Conservation (phyloP, 192 early-diverging fungal genomes). For the Rhizophagus sp. region DNA sequence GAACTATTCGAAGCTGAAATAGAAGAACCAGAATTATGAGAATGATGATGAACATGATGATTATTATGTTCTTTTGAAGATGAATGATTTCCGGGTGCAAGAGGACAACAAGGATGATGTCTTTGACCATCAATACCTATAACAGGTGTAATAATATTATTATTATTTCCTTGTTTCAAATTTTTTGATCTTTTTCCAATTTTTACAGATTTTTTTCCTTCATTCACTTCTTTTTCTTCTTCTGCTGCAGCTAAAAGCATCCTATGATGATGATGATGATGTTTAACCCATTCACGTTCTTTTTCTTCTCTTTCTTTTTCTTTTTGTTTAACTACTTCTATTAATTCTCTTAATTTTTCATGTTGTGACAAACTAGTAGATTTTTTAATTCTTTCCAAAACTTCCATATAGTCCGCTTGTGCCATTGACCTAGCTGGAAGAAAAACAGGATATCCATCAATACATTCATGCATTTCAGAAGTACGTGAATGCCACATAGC, state of each 20-base stretch:
- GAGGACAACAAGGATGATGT: slow-evolving; percentile 29
- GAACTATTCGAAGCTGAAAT: neutral
- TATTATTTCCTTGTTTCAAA: neutral
- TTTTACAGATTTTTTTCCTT: slow-evolving; percentile 5
- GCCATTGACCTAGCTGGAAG: slow-evolving; percentile 33
- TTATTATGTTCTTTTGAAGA: neutral
- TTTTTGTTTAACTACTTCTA: slow-evolving; percentile 23
- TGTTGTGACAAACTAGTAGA: slow-evolving; percentile 19
- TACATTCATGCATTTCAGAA: slow-evolving; percentile 22
- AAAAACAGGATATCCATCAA: slow-evolving; percentile 31
- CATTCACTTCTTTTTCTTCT: slow-evolving; percentile 7
- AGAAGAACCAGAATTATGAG: neutral
- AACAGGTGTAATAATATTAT: slow-evolving; percentile 12
- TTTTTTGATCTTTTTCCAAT: slow-evolving; percentile 22
- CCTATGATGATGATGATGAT: slow-evolving; percentile 25
- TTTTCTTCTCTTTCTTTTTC: slow-evolving; percentile 29
- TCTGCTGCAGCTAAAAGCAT: slow-evolving; percentile 23
- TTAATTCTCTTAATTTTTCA: slow-evolving; percentile 28
- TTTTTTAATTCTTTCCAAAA: slow-evolving; percentile 28
- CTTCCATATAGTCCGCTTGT: slow-evolving; percentile 32
- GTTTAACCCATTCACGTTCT: slow-evolving; percentile 29
- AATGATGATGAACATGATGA: neutral
- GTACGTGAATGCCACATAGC: slow-evolving; percentile 25
- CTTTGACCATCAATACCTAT: slow-evolving; percentile 26
- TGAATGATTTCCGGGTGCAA: slow-evolving; percentile 26